Conservation (phyloP, 2,329 filamentous ascomycete species). For the Penicillium sp. region DNA sequence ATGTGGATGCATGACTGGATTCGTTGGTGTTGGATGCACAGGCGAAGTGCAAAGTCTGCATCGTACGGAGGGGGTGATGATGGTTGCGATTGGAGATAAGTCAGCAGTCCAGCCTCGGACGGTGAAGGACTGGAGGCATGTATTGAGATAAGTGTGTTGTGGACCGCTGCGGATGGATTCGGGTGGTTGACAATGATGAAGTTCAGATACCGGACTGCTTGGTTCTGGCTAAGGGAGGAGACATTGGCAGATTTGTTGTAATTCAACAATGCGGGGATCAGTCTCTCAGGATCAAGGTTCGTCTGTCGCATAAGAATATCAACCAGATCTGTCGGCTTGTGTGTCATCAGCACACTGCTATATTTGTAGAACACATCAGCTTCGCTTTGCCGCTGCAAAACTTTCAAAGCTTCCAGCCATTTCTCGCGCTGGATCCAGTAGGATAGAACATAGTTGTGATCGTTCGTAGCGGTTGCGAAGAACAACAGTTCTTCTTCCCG, state of each 20-base stretch:
- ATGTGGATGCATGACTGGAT: constrained; percentile 94
- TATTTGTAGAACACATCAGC: constrained; percentile 93
- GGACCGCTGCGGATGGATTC: constrained; percentile 73
- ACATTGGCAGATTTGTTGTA: constrained; percentile 70
- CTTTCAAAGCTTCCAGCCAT: constrained; percentile 76
- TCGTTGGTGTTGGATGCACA: constrained; percentile 89
- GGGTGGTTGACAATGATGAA: constrained; percentile 78
- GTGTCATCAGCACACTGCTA: constrained; percentile 89
- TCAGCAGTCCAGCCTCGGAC: constrained; percentile 75
- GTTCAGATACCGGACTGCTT: constrained; percentile 85
- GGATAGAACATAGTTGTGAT: constrained; percentile 87
- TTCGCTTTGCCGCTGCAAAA: constrained; percentile 86
- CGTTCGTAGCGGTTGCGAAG: constrained; percentile 79
- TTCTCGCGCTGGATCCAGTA: constrained; percentile 96
- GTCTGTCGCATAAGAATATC: constrained; percentile 90
- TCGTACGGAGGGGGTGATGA: constrained; percentile 80
- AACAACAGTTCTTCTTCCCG: constrained; percentile 85
- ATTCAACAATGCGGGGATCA: constrained; percentile 87
- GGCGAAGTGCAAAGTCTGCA: constrained; percentile 85
- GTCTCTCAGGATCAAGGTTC: constrained; percentile 71
- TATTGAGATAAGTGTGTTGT: constrained; percentile 94
- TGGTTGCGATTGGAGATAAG: constrained; percentile 84
- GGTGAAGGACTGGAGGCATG: constrained; percentile 77
- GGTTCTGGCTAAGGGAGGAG: constrained; percentile 60
- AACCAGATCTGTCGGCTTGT: constrained; percentile 75